Base-by-base conservation (phyloP, 208 protist genomes). In the Crithidia bombi region DNA sequence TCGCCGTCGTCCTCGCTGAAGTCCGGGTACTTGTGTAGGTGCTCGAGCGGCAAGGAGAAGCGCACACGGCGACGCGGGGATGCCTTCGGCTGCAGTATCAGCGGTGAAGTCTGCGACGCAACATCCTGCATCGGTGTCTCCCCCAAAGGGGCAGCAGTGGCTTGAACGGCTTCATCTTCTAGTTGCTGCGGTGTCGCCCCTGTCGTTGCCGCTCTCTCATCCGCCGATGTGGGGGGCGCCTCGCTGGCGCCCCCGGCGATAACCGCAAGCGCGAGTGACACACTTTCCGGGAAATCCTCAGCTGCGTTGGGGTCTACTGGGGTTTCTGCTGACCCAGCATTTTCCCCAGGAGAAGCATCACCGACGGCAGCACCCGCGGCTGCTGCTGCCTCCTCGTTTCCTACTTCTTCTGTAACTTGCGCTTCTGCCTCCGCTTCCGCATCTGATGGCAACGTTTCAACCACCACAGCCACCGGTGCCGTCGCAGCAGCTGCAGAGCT, bases 21-120 rank as follows among this genome's bases (percentile, higher is more conserved):
- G 19, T 38, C 47, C 2, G 46, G 11, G 26, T 46, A 15, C 46
- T 65, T 41, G 30, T 52, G n/a, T 41, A 23, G 25, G 15, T 28
- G 25, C 36, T 49, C 59, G n/a, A 30, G 19, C 5, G 50, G 49
- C 36, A 73, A n/a, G 17, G 68, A 73, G 57, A 73, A 66, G 39
- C 49, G 46, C 38, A 73, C 68, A 4, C 58, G 68, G 11, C 58
- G 66, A 0, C 26, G 46, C 44, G 56, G 26, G 14, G 55, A 67
- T 25, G n/a, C 35, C 47, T 44, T 38, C 43, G n/a, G 57, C 36
- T 51, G 41, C 54, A 33, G 51, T 9, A 21, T 10, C n/a, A 36
- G 58, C 25, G 44, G 46, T 33, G 41, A 12, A 3, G 32, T 57
- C 32, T 59, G 32, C 32, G 54, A 59, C 9, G 17, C 23, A 0